Base-by-base conservation (phyloP, 495 filamentous ascomycete genomes). In the Cryomyces minteri region DNA sequence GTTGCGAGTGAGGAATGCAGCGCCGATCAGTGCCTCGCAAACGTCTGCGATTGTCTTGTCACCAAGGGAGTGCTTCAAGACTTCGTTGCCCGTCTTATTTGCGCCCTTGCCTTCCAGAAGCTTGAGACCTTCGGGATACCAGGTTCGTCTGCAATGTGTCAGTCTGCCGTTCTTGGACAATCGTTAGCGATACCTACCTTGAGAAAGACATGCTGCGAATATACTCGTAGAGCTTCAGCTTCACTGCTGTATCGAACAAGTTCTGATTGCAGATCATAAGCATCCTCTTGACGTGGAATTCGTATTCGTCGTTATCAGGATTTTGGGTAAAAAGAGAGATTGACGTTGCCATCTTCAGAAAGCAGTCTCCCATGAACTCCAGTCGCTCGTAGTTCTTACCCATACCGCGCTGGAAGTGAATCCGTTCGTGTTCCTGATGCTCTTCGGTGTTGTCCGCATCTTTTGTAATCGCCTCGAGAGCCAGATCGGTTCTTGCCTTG, bases 11-110 rank as follows among this genome's bases (percentile, higher is more conserved):
- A 94, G 66, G 39, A 93, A 71, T 0, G 90, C 79, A 4, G 88
- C 90, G 11, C 87, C 90, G 44, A 98, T 96, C 50, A 96, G 56
- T 4, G 90, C 90, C 60, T 98, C 90, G 47, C 85, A 94, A 14
- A 98, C 88, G 64, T 98, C 90, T n/a, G 90, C 90, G 57, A 94
- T 81, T 4, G 84, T 78, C 62, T 98, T 98, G 55, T 94, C 82
- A 4, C 74, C 82, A 5, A 98, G 72, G 0, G 63, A 55, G 53
- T 95, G 88, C 18, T 64, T 70, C n/a, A 62, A 55, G 25, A 60
- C 57, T 46, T 73, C 64, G 5, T 65, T 68, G 25, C 61, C 59
- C 25, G 69, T 72, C 12, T 70, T 77, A 4, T 67, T 68, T 18
- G 63, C 59, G 11, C 76, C 71, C 45, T 77, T 80, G 5, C 80